A percentile compares a stretch with the other conserved stretches of the same genome.
Conservation (phyloP, 2,329 filamentous ascomycete species). For the Trichophyton mentagrophytes region DNA sequence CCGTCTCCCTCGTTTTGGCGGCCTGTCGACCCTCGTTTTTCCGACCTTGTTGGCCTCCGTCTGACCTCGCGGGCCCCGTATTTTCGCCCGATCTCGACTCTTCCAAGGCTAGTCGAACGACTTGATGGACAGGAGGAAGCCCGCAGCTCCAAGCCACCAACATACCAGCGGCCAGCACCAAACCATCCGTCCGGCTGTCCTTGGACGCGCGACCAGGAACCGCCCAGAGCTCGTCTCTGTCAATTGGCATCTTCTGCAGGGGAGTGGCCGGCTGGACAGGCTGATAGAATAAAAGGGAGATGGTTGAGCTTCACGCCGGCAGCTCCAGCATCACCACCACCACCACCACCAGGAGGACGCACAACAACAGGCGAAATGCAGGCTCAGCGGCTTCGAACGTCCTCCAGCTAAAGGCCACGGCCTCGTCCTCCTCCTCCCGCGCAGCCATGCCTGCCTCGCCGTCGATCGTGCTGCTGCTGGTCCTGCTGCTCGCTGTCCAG, state of each 20-base stretch:
- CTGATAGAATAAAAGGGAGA: not conserved
- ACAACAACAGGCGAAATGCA: not conserved
- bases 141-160: not conserved
- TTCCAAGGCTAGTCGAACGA: no score
- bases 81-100: no score
- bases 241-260: not conserved
- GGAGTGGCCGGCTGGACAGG: not conserved
- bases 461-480: not conserved
- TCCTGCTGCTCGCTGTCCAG: not conserved
- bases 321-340: not conserved
- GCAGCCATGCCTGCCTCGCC: not conserved
- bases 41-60: no score
- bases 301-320: not conserved
- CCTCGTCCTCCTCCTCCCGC: not conserved
- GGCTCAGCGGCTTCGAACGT: not conserved
- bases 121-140: conserved; percentile 4
- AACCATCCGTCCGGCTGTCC: not conserved
- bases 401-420: not conserved
- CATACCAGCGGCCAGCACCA: not conserved
- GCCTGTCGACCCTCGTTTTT: no score
- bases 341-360: not conserved
- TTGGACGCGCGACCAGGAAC: not conserved
- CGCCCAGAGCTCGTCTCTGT: not conserved
- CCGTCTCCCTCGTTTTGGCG: no score
- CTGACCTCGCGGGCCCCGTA: no score